Evolutionary conservation across 2,329 filamentous ascomycete genomes (phyloP).

Genomic region (Arachnopeziza araneosa): DNA sequence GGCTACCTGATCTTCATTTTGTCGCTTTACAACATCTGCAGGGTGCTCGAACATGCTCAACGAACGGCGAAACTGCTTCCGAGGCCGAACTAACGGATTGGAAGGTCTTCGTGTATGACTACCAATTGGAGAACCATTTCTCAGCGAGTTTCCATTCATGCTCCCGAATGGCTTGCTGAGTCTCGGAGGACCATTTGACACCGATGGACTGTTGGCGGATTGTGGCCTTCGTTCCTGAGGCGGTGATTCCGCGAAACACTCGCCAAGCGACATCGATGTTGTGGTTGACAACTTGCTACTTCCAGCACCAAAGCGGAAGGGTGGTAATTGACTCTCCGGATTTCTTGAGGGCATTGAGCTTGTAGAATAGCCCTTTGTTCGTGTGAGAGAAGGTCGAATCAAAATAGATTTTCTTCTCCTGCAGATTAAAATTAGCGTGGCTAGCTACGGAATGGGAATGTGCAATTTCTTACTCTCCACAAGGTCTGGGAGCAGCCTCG

Average conservation of each 20-base stretch:
- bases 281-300: constrained; percentile 43
- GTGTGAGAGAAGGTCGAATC: constrained; percentile 67
- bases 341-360: constrained; percentile 56
- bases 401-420: constrained; percentile 64
- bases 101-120: constrained; percentile 66
- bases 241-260: constrained; percentile 76
- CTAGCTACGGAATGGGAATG: constrained; percentile 9
- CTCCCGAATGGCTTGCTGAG: constrained; percentile 61
- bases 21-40: constrained; percentile 78
- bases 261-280: constrained; percentile 64
- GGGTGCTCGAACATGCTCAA: constrained; percentile 97
- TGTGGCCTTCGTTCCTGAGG: constrained; percentile 61
- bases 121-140: constrained; percentile 70
- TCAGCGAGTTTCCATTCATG: constrained; percentile 49
- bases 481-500: constrained; percentile 42
- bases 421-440: constrained; percentile 13
- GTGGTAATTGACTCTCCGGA: constrained; percentile 60
- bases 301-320: constrained; percentile 67
- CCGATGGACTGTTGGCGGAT: constrained; percentile 54
- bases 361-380: constrained; percentile 70
- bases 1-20: constrained; percentile 54
- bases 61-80: constrained; percentile 86
- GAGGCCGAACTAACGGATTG: constrained; percentile 67
- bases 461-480: constrained; percentile 46
- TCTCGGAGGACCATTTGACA: constrained; percentile 53